Base-by-base conservation (phyloP, 177 flowering plant genomes). In the Vitis hybrid region DNA sequence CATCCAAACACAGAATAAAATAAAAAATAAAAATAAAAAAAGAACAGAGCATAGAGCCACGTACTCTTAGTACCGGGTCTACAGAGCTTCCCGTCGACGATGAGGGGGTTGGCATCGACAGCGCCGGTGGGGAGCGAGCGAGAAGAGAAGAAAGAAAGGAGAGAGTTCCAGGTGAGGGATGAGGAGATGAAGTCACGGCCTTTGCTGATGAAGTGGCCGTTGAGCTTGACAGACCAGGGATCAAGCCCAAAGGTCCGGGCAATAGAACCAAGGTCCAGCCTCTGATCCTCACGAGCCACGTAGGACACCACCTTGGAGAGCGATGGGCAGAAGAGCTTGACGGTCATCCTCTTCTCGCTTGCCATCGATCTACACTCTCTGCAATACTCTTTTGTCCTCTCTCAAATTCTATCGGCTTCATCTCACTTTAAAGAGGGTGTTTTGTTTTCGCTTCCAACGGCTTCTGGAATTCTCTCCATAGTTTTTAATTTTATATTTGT, bases 81-180 rank as follows among this genome's bases (percentile, higher is more conserved):
- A 62, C 68, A 66, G 62, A 82, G 84, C 82, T 87, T 92, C 60
- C 94, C 96, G 26, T 85, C 79, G 31, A 90, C 89, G 51, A 85
- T 9, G 29, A 89, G 76, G 3, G 88, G 78, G 16, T 74, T 75
- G 13, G 45, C 6, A 22, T 72, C 75, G 64, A 65, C 45, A 26
- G 61, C 39, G 0, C 97, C 95, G 12, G 89, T 84, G 26, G 96
- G 69, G 45, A 90, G 66, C 14, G 93, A 88, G 8, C 86, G 82
- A n/a, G 79, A 55, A 7, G 85, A 73, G 82, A 90, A 92, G 82
- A 87, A 92, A 13, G 86, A 80, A 39, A 90, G 83, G 56, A 92
- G 84, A 9, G 94, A 86, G 51, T 80, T 82, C 96, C 98, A 92
- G 2, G 93, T 89, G 50, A 90, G 87, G 16, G 90, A 87, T 31